These are phyloP conservation scores for Pseudogymnoascus sp. DNA, from an alignment of 2,329 filamentous ascomycete genomes.

Conservation along the genomic window DNA sequence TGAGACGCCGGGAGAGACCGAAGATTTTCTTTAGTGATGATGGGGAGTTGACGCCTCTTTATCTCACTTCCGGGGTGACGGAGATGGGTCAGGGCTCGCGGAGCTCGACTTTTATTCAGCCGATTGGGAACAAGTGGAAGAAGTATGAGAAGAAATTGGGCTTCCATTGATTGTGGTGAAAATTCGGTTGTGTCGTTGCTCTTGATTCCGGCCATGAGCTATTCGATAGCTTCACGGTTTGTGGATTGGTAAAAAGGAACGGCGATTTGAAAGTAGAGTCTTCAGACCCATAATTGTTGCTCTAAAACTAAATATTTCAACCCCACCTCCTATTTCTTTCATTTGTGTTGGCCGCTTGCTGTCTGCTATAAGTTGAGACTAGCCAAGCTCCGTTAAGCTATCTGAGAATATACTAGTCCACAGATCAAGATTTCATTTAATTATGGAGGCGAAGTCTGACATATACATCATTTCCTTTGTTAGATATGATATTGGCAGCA, in stretches of 20 bases:
- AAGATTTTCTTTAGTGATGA: slow-evolving; percentile 41
- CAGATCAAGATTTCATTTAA: no score
- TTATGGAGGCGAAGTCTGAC: no score
- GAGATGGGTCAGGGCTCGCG: slow-evolving; percentile 24
- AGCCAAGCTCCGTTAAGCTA: no score
- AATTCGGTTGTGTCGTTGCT: neutral
- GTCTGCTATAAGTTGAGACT: no score
- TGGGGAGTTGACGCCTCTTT: slow-evolving; percentile 37
- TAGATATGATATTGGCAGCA: no score
- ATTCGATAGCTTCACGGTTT: neutral
- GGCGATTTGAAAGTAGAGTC: neutral
- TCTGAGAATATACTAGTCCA: no score
- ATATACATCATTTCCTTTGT: no score
- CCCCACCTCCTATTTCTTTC: no score
- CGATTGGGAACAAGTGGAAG: slow-evolving; percentile 24
- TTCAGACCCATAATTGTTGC: neutral
- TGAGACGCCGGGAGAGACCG: slow-evolving; percentile 38
- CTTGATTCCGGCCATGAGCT: neutral
- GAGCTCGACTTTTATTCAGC: slow-evolving; percentile 36
- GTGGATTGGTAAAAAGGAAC: neutral
- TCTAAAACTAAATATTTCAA: neutral
- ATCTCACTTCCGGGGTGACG: slow-evolving; percentile 40
- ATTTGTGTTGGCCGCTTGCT: no score
- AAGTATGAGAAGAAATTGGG: neutral
- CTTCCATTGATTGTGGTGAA: neutral